A percentile compares a stretch with the other conserved stretches of the same genome.
Evolutionary conservation across 2,329 filamentous ascomycete species (phyloP).

Genomic region (Colletotrichum horii): DNA sequence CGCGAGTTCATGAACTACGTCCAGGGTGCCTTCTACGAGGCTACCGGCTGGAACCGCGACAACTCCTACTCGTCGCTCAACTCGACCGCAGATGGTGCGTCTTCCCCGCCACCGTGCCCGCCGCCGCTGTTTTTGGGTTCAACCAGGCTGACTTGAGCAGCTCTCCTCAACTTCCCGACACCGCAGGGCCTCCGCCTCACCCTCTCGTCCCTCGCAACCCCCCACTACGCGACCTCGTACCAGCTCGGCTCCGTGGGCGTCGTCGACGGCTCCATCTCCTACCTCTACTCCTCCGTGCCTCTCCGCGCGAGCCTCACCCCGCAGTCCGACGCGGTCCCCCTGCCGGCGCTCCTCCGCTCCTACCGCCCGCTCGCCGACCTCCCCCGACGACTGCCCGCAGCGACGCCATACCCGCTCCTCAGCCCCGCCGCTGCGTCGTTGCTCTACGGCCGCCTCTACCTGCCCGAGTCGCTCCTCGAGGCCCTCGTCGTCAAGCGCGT

Average conservation of each 20-base stretch:
- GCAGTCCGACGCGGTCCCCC: constrained; percentile 75
- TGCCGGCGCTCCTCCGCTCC: constrained; percentile 79
- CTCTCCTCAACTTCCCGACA: constrained; percentile 86
- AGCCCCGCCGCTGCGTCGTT: constrained; percentile 54
- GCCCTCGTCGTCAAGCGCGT: constrained; percentile 83
- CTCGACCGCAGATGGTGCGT: constrained; percentile 77
- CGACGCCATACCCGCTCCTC: neutral
- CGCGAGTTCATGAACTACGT: constrained; percentile 98
- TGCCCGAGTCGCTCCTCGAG: constrained; percentile 85
- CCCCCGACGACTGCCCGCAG: constrained; percentile 27
- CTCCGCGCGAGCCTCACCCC: constrained; percentile 68
- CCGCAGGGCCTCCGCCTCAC: constrained; percentile 85
- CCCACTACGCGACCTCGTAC: constrained; percentile 94
- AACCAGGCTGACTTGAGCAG: constrained; percentile 42
- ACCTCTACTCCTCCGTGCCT: constrained; percentile 89
- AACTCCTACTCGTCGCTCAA: constrained; percentile 91
- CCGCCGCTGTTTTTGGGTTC: neutral
- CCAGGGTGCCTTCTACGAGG: constrained; percentile 86
- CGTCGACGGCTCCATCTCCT: constrained; percentile 96
- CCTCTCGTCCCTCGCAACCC: constrained; percentile 88
- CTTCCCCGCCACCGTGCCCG: neutral
- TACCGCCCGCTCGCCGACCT: constrained; percentile 81
- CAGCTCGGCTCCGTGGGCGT: constrained; percentile 87
- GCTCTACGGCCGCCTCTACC: constrained; percentile 79
- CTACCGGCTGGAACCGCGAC: constrained; percentile 87